Evolutionary conservation across 2,329 filamentous ascomycete genomes (phyloP), one percentile per base, ranked within the genome.

Genomic region (Lasiodiplodia hormozganensis): DNA sequence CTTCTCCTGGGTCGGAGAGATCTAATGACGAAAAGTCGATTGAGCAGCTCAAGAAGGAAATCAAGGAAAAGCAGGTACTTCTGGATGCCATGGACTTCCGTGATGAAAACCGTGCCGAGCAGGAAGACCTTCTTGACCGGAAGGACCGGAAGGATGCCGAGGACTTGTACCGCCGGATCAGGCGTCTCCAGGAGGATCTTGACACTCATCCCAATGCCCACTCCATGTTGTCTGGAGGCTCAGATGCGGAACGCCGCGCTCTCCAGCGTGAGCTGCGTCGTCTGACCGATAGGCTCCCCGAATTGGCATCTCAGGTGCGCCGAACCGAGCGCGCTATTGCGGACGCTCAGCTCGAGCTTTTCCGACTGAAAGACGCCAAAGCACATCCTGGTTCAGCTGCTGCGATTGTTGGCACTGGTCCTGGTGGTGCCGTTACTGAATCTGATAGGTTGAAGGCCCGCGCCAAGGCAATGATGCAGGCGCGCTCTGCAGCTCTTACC

Each of bases 391-490:
- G 89, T 71, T 93, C 91, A 76, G 90, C 93, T 11, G 85, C 91
- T 23, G 86, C 90, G 36, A 93, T 99, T 71, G 88, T 98, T 69
- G 96, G 96, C 56, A 98, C 95, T 70, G 96, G 96, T 11, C 95
- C 94, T 69, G 95, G 95, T 53, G 96, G 96, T 65, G 83, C 89
- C 54, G 89, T 99, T 52, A 99, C 96, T 0, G 96, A 99, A 80
- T 92, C 93, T 3, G 96, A 99, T 81, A 89, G 95, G 66, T 88
- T 98, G 72, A 98, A 97, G 83, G 96, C 96, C 43, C 89, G 94
- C 73, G 95, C 96, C 38, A 97, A 94, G 82, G 95, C 95, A 49
- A 97, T 97, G 89, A 99, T 99, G 96, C 95, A 98, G 82, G 94
- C 97, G 76, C 91, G 96, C 69, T 94, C 96, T 73, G 96, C 96